These are phyloP conservation scores for Asterochloris sp. DNA, from an alignment of 139 green algal species.

Conservation along the genomic window DNA sequence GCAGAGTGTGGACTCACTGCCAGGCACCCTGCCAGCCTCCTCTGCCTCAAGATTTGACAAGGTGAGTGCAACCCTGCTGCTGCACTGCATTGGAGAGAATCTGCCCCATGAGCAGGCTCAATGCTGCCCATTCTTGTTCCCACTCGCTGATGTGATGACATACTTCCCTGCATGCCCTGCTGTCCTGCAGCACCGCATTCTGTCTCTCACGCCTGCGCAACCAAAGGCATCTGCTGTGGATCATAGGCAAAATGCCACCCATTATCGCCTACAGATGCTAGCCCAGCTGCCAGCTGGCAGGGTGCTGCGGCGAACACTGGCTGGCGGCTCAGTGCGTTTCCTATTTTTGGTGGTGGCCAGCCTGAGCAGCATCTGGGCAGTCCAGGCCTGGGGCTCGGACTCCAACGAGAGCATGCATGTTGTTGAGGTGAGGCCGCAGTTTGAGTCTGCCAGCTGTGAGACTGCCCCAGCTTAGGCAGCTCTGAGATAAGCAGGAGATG, in stretches of 20 bases:
- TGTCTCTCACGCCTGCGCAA: no score
- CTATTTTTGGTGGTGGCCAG: background rate
- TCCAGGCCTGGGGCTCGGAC: constrained; percentile 6
- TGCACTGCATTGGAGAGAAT: no score
- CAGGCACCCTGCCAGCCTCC: constrained; percentile 1
- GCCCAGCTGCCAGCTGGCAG: background rate
- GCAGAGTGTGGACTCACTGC: constrained; percentile 31
- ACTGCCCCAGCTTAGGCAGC: background rate
- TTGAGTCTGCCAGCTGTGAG: background rate
- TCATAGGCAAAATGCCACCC: no score
- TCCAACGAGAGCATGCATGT: no score
- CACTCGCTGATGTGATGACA: no score
- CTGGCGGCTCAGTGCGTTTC: constrained; percentile 10
- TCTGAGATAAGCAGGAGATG: no score
- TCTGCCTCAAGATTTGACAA: constrained; percentile 1
- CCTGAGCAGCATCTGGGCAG: constrained; percentile 12
- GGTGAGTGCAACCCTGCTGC: background rate
- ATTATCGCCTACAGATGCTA: no score
- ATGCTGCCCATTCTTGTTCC: no score
- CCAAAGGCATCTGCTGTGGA: no score
- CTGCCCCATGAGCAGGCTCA: background rate
- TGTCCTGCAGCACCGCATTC: no score
- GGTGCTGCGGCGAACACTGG: background rate
- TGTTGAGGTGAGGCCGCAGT: no score
- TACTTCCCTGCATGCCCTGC: no score